A percentile compares a stretch with the other conserved stretches of the same genome.
phyloP scores from a whole-genome alignment of 495 filamentous ascomycete species.

The Evernia prunastri region DNA sequence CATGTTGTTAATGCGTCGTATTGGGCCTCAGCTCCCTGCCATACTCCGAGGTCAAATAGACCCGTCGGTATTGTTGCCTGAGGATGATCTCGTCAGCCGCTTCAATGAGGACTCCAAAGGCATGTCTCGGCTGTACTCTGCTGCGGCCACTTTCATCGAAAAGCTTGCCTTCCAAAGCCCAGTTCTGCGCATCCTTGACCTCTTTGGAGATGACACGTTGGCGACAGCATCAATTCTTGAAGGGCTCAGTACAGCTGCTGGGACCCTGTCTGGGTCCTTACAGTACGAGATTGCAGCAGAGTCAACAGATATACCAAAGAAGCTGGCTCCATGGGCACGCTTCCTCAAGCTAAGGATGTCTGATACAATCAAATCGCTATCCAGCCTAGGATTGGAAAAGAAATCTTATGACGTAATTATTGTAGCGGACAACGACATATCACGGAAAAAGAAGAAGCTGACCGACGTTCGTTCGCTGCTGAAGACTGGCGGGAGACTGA shows the following conservation, averaged over 20 bases:
- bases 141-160: background rate
- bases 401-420: slow-evolving; percentile 8
- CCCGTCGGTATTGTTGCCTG: background rate
- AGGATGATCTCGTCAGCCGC: background rate
- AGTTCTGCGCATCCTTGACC: background rate
- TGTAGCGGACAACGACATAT: background rate
- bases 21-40: background rate
- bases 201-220: background rate
- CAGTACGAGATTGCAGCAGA: slow-evolving; percentile 2
- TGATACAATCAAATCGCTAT: background rate
- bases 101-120: background rate
- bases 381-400: background rate
- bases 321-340: background rate
- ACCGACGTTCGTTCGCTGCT: slow-evolving; percentile 6
- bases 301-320: background rate
- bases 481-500: background rate
- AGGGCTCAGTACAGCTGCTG: background rate
- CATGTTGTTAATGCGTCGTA: background rate
- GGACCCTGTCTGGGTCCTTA: background rate
- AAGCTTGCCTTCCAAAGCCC: slow-evolving; percentile 8
- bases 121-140: background rate
- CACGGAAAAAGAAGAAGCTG: background rate
- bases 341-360: background rate
- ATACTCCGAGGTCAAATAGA: slow-evolving; percentile 9
- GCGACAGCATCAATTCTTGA: background rate